phyloP scores from a whole-genome alignment of 331 rosid genomes.

The Rosa hybrid region DNA sequence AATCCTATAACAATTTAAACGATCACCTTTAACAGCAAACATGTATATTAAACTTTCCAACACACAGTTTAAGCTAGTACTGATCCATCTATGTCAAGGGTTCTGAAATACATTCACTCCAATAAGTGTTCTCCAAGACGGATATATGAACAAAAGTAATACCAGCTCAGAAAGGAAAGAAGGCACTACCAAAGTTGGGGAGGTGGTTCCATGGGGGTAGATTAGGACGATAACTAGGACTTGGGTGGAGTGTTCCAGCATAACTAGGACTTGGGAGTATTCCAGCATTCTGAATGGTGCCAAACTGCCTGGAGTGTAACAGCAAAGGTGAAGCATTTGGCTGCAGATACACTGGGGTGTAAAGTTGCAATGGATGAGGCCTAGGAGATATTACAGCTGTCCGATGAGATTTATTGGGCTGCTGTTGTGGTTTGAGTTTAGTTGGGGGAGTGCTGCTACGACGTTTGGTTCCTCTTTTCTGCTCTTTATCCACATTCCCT shows the following conservation, averaged over 20 bases:
- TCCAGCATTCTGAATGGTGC: neutral
- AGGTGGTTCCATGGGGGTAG: neutral
- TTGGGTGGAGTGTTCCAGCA: neutral
- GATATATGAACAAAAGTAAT: neutral
- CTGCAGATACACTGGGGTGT: neutral
- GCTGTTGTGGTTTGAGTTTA: neutral
- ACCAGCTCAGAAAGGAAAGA: neutral
- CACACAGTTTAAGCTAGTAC: neutral
- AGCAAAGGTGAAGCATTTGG: neutral
- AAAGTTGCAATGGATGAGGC: neutral
- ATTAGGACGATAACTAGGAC: neutral
- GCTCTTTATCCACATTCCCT: neutral
- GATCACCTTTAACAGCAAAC: no score
- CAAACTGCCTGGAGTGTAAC: neutral
- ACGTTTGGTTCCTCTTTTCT: neutral
- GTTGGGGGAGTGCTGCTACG: neutral
- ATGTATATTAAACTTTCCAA: neutral
- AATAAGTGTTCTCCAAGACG: neutral
- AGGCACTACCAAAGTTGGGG: neutral
- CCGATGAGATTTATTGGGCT: neutral
- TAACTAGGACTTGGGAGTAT: neutral
- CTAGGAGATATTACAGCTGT: neutral
- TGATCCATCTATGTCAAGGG: neutral
- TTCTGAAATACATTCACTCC: neutral
- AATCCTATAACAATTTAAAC: neutral